A percentile compares a stretch with the other conserved stretches of the same genome.
Evolutionary conservation across 2,329 filamentous ascomycete genomes (phyloP).

Genomic region (Microcyclosporella mali): DNA sequence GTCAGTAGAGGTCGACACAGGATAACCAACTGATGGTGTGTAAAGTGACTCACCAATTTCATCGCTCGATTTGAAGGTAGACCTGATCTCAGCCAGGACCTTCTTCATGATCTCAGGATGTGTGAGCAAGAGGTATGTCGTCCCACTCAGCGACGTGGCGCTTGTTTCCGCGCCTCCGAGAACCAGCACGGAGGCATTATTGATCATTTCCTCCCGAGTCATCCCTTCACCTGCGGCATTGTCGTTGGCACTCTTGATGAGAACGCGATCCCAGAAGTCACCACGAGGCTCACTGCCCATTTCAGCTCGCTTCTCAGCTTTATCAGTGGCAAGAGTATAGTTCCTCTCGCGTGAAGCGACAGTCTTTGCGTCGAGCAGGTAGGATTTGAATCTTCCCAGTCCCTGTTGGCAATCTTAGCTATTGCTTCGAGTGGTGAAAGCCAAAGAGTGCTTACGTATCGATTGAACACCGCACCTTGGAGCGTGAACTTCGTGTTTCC

Average conservation of each 20-base stretch:
- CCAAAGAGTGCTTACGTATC: not conserved
- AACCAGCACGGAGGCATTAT: constrained; percentile 26
- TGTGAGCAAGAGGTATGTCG: constrained; percentile 22
- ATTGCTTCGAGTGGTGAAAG: too few relatives aligned
- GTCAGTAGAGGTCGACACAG: not conserved
- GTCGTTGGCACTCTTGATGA: constrained; percentile 14
- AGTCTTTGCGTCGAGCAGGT: constrained; percentile 4
- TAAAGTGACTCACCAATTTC: constrained; percentile 21
- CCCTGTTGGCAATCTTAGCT: not conserved
- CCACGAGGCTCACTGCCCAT: constrained; percentile 9
- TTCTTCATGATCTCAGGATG: constrained; percentile 28
- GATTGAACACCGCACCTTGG: constrained; percentile 1
- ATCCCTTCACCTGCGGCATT: constrained; percentile 15
- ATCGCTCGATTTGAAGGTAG: constrained; percentile 30
- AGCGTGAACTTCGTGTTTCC: constrained; percentile 22
- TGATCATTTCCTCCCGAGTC: constrained; percentile 16
- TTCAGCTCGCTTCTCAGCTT: constrained; percentile 9
- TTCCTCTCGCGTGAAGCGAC: constrained; percentile 17
- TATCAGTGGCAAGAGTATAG: constrained; percentile 6
- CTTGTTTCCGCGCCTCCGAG: constrained; percentile 31
- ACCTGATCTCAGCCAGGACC: constrained; percentile 39
- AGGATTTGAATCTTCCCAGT: constrained; percentile 4
- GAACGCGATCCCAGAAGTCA: constrained; percentile 15
- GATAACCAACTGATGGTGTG: too few relatives aligned
- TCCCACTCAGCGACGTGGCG: constrained; percentile 25